Base-by-base conservation (phyloP, 192 early-diverging fungal species). In the Linnemannia zychae region DNA sequence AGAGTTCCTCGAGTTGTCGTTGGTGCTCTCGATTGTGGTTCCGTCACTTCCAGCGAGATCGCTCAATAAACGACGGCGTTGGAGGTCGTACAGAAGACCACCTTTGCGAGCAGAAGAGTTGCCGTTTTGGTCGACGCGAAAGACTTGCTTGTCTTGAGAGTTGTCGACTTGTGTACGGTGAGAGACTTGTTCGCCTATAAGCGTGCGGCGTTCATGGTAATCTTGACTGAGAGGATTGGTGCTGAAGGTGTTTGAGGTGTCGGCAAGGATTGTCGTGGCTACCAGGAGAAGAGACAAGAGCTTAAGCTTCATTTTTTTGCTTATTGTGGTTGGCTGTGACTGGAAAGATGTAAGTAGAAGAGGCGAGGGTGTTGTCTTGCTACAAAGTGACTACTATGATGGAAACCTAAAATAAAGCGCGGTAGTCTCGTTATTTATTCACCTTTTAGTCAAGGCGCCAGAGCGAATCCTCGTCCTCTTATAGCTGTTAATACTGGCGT, bases 51-150 rank as follows among this genome's bases (percentile, higher is more conserved):
- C 68, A 24, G 13, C 15, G 3, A 70, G 68, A 37, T 70, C 3
- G 37, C 18, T 33, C 22, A 70, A 4, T 17, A 24, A 44, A 38
- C 38, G 5, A n/a, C 65, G 24, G 28, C n/a, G 31, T 16, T 36
- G 65, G 15, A 46, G 18, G 33, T 74, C 72, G n/a, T 33, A 74
- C 20, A 74, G 24, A 11, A 74, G 34, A 40, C 72, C 72, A 48
- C 34, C 28, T 17, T 37, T 31, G 36, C 50, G 49, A 49, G 12
- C 17, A 34, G 72, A 74, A 17, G 50, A 24, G 16, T 74, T 28
- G 31, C 72, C 72, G 34, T 60, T 60, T 50, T 74, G 72, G 34
- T 74, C 72, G n/a, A 74, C 16, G 33, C 36, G 72, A 40, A 22
- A 34, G 33, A 44, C n/a, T 7, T 74, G 24, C 52, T 72, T 72